Evolutionary conservation across 306 rosid species (phyloP), one percentile per base, ranked within the genome.

Genomic region (Trichosanthes cucumerina): DNA sequence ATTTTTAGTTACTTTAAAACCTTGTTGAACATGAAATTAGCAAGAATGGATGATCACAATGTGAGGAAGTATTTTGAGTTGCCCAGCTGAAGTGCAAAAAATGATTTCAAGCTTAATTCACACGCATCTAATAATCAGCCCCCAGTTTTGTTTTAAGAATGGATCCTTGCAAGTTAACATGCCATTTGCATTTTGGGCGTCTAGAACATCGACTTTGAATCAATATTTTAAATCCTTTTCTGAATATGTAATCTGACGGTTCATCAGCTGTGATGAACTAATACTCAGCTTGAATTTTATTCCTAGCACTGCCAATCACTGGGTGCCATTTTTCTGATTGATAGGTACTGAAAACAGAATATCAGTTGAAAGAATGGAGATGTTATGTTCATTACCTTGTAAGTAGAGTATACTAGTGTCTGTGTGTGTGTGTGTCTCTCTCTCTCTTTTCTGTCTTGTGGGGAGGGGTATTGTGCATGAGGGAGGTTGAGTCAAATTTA

Each of bases 301-400:
- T 57, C 33, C 63, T n/a, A 57, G 63, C 3, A 14, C 14, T n/a
- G 33, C 13, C 15, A 58, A 5, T 16, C 59, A 2, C 23, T 9
- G 16, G 52, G 21, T 41, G 52, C 60, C 59, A 21, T 60, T 57
- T 62, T 79, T 80, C 62, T 81, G 50, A 74, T 85, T 82, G 33
- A 54, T 58, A 92, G 98, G 96, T 92, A 77, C 69, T 53, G 56
- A 75, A 68, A 56, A 82, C 84, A 28, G 86, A 86, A 19, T 77
- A 76, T 79, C 74, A 69, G 77, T 41, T 8, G 50, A 82, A 77
- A 9, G 82, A 68, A 12, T 90, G 93, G 93, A 78, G 75, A 28
- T 88, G 83, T 83, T 58, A n/a, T 46, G 86, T 94, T 84, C 97
- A 92, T 83, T 94, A 94, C 82, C 89, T 68, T 53, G 98, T 94